phyloP scores from a whole-genome alignment of 2,329 filamentous ascomycete species.

The Trichocomaceae sp. region DNA sequence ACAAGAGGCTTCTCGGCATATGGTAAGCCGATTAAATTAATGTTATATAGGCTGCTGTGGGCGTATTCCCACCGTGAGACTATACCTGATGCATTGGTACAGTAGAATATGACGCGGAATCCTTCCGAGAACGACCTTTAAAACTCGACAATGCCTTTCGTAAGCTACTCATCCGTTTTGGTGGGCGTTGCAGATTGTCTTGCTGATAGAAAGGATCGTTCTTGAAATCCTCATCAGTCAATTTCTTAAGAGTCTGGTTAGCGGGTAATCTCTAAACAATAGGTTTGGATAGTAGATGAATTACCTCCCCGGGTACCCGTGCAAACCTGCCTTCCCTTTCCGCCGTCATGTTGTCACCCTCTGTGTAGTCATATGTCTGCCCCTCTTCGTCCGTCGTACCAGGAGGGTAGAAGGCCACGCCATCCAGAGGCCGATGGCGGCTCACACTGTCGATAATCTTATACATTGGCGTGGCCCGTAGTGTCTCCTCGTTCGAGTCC shows the following conservation, averaged over 20 bases:
- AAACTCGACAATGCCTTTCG: constrained; percentile 12
- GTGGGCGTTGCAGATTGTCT: constrained; percentile 9
- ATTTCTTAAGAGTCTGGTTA: constrained; percentile 27
- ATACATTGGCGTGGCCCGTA: constrained; percentile 73
- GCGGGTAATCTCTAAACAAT: neutral
- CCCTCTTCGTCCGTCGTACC: constrained; percentile 64
- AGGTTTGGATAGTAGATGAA: constrained; percentile 26
- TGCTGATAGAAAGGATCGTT: constrained; percentile 32
- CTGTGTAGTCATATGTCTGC: constrained; percentile 67
- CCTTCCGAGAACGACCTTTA: constrained; percentile 9
- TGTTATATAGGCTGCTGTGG: neutral
- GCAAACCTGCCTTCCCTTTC: constrained; percentile 62
- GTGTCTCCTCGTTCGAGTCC: constrained; percentile 65
- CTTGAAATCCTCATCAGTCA: constrained; percentile 35
- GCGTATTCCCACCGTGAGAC: neutral
- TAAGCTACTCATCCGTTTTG: constrained; percentile 11
- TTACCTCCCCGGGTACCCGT: constrained; percentile 66
- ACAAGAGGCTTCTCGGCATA: neutral
- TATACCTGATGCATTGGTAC: neutral
- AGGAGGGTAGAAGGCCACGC: constrained; percentile 68
- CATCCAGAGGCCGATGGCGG: constrained; percentile 72
- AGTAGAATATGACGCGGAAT: constrained; percentile 4
- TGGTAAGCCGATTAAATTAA: neutral
- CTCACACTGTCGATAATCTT: constrained; percentile 67
- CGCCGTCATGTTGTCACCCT: constrained; percentile 80